phyloP scores from a whole-genome alignment of 139 green algal species.

The Chlorella sorokiniana region DNA sequence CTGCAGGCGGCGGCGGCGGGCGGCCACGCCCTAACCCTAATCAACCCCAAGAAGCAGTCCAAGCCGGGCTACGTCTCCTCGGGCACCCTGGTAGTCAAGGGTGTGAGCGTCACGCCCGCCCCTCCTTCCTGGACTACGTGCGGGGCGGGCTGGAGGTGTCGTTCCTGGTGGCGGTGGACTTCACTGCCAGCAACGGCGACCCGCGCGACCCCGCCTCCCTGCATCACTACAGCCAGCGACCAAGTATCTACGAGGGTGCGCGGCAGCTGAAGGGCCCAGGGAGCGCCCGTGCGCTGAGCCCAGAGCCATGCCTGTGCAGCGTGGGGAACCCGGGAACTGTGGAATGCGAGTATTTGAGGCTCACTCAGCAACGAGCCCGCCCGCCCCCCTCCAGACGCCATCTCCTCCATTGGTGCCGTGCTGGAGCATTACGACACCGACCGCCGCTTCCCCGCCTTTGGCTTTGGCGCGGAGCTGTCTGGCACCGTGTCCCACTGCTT shows the following conservation, averaged over 20 bases:
- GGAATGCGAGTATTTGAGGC: no score
- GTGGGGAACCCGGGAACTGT: no score
- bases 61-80: not conserved
- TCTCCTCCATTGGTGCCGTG: slow-evolving; percentile 46
- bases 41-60: slow-evolving; percentile 16
- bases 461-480: slow-evolving; percentile 47
- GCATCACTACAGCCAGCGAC: slow-evolving; percentile 39
- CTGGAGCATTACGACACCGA: slow-evolving; percentile 58
- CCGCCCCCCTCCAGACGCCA: slow-evolving; percentile 46
- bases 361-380: no score
- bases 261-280: not conserved
- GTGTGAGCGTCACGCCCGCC: not conserved
- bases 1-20: slow-evolving; percentile 5
- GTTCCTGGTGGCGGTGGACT: slow-evolving; percentile 59
- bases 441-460: slow-evolving; percentile 45
- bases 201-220: slow-evolving; percentile 35
- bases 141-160: slow-evolving; percentile 37
- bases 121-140: slow-evolving; percentile 57
- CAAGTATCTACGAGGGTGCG: slow-evolving; percentile 52
- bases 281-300: no score
- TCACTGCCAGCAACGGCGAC: slow-evolving; percentile 54
- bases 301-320: not conserved
- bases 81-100: slow-evolving; percentile 10
- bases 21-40: not conserved
- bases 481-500: slow-evolving; percentile 51